A percentile compares a stretch with the other conserved stretches of the same genome.
phyloP scores from a whole-genome alignment of 495 filamentous ascomycete species.

The Pseudomonodictys pantanalensis region DNA sequence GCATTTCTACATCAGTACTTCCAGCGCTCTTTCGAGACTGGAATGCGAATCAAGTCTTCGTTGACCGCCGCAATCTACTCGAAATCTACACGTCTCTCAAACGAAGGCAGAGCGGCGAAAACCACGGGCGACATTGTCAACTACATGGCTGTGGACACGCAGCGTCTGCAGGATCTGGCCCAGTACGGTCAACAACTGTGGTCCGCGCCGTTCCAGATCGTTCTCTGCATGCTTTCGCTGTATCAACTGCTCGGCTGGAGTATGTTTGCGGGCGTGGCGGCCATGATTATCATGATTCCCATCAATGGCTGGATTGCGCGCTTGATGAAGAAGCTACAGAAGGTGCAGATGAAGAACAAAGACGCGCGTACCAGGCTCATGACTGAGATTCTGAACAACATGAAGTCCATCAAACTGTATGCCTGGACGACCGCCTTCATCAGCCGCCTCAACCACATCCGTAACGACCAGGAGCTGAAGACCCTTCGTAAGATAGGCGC shows the following conservation, averaged over 20 bases:
- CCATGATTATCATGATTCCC: conserved; percentile 97
- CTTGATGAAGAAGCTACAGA: conserved; percentile 91
- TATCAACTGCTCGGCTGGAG: conserved; percentile 90
- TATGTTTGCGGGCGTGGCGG: conserved; percentile 94
- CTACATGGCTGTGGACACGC: conserved; percentile 96
- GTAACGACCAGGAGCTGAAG: conserved; percentile 92
- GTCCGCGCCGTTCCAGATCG: conserved; percentile 96
- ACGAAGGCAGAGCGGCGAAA: conserved; percentile 86
- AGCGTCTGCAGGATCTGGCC: conserved; percentile 88
- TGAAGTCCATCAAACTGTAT: conserved; percentile 99
- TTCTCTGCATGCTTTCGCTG: conserved; percentile 88
- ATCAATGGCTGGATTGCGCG: conserved; percentile 90
- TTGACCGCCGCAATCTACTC: conserved; percentile 88
- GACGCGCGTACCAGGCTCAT: conserved; percentile 89
- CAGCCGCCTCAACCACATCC: conserved; percentile 90
- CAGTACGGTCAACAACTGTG: conserved; percentile 93
- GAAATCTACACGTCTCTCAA: conserved; percentile 85
- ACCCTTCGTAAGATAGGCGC: conserved; percentile 95
- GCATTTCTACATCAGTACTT: conserved; percentile 89
- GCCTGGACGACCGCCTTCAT: conserved; percentile 97
- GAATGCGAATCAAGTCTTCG: conserved; percentile 91
- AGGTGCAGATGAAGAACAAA: conserved; percentile 98
- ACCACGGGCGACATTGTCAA: conserved; percentile 98
- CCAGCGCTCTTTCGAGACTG: conserved; percentile 87
- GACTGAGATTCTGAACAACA: conserved; percentile 98